Conservation (phyloP, 305 asterid genomes). For the Solanum hybrid region DNA sequence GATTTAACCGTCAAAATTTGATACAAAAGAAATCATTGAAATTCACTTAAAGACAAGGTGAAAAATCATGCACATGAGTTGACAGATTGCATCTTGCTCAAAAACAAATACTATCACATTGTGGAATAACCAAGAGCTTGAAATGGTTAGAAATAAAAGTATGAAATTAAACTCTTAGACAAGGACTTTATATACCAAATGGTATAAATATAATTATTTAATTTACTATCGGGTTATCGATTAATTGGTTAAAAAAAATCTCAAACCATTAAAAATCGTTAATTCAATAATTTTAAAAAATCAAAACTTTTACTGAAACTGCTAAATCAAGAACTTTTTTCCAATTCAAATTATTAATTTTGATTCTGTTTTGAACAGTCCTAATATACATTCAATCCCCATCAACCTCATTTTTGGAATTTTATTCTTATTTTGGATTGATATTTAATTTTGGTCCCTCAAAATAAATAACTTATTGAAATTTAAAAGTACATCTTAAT, state of each 20-base stretch:
- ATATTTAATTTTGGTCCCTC: neutral
- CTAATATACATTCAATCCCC: too few species aligned
- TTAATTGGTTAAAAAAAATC: neutral
- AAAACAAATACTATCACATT: neutral
- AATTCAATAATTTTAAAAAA: too few species aligned
- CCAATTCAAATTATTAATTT: too few species aligned
- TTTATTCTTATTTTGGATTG: neutral
- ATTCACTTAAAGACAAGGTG: neutral
- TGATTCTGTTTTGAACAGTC: too few species aligned
- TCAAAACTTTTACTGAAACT: too few species aligned
- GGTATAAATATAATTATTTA: too few species aligned
- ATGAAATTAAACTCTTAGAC: neutral
- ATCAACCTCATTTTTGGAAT: neutral
- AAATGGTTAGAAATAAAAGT: rapidly evolving
- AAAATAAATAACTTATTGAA: neutral
- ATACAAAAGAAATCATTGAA: neutral
- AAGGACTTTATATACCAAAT: too few species aligned
- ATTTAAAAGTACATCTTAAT: too few species aligned
- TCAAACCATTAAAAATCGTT: neutral
- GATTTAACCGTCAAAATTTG: too few species aligned
- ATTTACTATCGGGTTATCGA: too few species aligned
- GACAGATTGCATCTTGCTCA: too few species aligned
- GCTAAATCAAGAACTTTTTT: too few species aligned
- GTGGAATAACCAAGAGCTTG: neutral
- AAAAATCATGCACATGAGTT: neutral